Percentiles rank a stretch among this genome's conserved stretches.
Evolutionary conservation across 768 basidiomycete genomes (phyloP).

Genomic region (Coprinopsis cinerea): DNA sequence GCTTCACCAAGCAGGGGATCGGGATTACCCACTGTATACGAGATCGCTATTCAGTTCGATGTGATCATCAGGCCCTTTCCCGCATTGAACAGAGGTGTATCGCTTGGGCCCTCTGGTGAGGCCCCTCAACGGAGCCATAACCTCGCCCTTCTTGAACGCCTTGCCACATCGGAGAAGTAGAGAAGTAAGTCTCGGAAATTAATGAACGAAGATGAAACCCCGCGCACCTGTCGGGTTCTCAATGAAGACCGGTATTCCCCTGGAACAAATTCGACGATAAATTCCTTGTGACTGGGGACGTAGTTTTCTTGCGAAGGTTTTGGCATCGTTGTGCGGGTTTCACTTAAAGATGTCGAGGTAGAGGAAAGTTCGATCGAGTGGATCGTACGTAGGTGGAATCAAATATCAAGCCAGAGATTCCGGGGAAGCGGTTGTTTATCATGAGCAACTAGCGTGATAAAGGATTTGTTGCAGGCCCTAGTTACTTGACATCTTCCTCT

Average conservation of each 20-base stretch:
- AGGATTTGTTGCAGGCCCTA: neutral
- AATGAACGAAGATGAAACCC: neutral
- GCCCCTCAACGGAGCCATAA: constrained; percentile 27
- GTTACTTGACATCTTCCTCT: neutral
- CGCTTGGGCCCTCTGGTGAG: constrained; percentile 30
- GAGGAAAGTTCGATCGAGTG: too few relatives aligned
- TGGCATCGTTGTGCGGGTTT: too few relatives aligned
- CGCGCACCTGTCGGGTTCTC: constrained; percentile 28
- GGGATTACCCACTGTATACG: constrained; percentile 40
- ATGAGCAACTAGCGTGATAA: too few relatives aligned
- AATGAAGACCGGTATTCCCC: constrained; percentile 33
- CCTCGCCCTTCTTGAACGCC: constrained; percentile 34
- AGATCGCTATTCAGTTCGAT: constrained; percentile 56
- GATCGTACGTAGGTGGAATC: too few relatives aligned
- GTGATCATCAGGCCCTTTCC: constrained; percentile 38
- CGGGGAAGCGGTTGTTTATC: too few relatives aligned
- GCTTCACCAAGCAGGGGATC: neutral
- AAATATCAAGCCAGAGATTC: too few relatives aligned
- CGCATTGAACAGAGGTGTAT: constrained; percentile 51
- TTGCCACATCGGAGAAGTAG: constrained; percentile 12
- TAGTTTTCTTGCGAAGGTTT: constrained; percentile 24
- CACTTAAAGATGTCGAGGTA: constrained; percentile 10
- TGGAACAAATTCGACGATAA: constrained; percentile 30
- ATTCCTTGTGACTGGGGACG: constrained; percentile 27
- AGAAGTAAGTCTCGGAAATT: neutral